A percentile compares a stretch with the other conserved stretches of the same genome.
Evolutionary conservation across 306 rosid genomes (phyloP).

Genomic region (Prunus campanulata): DNA sequence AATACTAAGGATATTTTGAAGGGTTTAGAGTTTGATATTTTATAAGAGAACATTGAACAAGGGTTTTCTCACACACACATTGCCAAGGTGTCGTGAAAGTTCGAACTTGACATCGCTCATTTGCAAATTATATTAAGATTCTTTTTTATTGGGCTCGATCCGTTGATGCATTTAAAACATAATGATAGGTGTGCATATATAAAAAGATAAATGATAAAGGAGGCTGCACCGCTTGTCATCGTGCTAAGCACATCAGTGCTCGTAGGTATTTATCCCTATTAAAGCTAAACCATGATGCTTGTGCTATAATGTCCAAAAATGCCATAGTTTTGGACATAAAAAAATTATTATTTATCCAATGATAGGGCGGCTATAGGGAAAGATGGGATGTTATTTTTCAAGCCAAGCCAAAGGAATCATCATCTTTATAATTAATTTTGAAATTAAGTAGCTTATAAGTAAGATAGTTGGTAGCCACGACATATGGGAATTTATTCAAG

Average conservation of each 20-base stretch:
- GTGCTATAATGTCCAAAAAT: not conserved
- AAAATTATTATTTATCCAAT: too few species aligned
- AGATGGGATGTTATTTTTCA: not conserved
- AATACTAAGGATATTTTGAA: too few species aligned
- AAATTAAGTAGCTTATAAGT: not conserved
- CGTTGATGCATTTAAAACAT: too few species aligned
- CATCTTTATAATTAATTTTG: not conserved
- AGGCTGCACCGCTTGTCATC: not conserved
- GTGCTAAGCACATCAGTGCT: not conserved
- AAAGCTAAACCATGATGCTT: not conserved
- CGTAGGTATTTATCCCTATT: not conserved
- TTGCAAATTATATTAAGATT: too few species aligned
- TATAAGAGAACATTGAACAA: not conserved
- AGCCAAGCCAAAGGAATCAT: not conserved
- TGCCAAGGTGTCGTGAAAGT: rapidly evolving
- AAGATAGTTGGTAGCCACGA: not conserved
- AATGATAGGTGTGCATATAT: not conserved
- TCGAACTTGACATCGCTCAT: too few species aligned
- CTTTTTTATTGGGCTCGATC: rapidly evolving
- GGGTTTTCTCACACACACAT: too few species aligned
- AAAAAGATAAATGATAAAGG: not conserved
- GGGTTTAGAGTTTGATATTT: not conserved
- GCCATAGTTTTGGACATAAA: too few species aligned
- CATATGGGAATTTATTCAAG: not conserved
- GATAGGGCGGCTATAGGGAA: not conserved